phyloP scores from a whole-genome alignment of 768 basidiomycete genomes.

The Naematelia aurantialba region DNA sequence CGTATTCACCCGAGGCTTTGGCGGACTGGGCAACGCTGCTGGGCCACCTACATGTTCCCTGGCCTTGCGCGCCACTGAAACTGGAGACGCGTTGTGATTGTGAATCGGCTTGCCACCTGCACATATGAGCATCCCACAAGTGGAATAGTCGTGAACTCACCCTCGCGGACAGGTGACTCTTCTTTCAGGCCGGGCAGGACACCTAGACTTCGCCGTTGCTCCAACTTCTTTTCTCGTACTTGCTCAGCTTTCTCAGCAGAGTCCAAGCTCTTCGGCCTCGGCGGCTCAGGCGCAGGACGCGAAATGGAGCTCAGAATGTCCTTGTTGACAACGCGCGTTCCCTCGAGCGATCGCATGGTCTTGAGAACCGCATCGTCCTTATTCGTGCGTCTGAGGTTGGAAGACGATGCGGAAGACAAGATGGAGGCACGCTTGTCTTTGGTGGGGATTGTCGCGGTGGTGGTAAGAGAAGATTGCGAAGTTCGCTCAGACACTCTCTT shows the following conservation, averaged over 20 bases:
- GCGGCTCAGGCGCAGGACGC: slow-evolving; percentile 36
- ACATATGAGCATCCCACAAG: background rate
- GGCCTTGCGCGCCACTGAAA: background rate
- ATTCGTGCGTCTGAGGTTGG: slow-evolving; percentile 14
- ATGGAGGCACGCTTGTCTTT: slow-evolving; percentile 21
- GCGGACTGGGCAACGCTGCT: background rate
- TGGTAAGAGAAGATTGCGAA: slow-evolving; percentile 4
- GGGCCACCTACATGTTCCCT: background rate
- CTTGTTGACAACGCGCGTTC: slow-evolving; percentile 4
- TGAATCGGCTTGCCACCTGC: background rate
- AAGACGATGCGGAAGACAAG: slow-evolving; percentile 15
- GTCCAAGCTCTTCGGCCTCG: slow-evolving; percentile 28
- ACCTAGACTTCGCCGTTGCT: slow-evolving; percentile 21
- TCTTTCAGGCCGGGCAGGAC: background rate
- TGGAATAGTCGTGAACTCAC: background rate
- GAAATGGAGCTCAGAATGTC: slow-evolving; percentile 29
- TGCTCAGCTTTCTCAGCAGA: slow-evolving; percentile 5
- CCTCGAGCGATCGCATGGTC: slow-evolving; percentile 37
- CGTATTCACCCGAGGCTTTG: background rate
- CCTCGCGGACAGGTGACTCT: background rate
- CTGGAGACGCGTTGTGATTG: background rate
- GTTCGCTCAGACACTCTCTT: background rate
- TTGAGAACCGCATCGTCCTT: slow-evolving; percentile 34
- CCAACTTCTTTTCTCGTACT: slow-evolving; percentile 15
- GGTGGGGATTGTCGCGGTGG: slow-evolving; percentile 8